Evolutionary conservation across 352 stramenopile genomes (phyloP), one percentile per base, ranked within the genome.

Genomic region (Phytophthora citricola): DNA sequence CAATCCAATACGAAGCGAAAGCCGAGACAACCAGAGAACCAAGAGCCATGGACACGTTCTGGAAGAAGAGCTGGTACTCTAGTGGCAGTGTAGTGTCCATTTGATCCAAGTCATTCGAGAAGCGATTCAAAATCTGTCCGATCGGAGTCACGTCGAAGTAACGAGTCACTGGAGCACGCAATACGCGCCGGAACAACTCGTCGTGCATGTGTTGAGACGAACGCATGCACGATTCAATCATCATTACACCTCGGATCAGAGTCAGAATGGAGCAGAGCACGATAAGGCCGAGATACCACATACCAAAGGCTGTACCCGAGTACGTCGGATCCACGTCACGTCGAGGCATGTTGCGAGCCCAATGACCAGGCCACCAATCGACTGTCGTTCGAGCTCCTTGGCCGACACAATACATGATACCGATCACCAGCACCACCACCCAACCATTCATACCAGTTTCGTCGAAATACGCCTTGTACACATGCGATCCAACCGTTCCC

Each of bases 121-220:
- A 87, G 0, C 78, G 67, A 29, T 85, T 87, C 54, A 87, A 66
- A 54, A 87, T 83, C 3, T 69, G 76, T 9, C 78, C 78, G 11
- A 90, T 58, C 0, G 80, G 80, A 8, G 78, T 89, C 34, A 84
- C 63, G 17, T 88, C 78, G 49, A 87, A 89, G 58, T 86, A 87
- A 4, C 26, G 39, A 15, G 73, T 83, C 2, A 89, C 45, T 2
- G 78, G 75, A 7, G 79, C 79, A n/a, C 22, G 26, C 8, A 89
- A 39, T 26, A 88, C 73, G 3, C 75, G 72, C 4, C 68, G 56
- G 34, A 83, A 80, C 11, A 78, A 56, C n/a, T 78, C 68, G 15
- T 78, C 53, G 31, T 83, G 75, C 14, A 83, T 65, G 7, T 64
- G 31, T 27, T 59, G 59, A 2, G 71, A 75, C 8, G 58, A 70